Percentiles rank a stretch among this genome's conserved stretches.
phyloP scores from a whole-genome alignment of 345 rosid species.

The Conringia planisiliqua region DNA sequence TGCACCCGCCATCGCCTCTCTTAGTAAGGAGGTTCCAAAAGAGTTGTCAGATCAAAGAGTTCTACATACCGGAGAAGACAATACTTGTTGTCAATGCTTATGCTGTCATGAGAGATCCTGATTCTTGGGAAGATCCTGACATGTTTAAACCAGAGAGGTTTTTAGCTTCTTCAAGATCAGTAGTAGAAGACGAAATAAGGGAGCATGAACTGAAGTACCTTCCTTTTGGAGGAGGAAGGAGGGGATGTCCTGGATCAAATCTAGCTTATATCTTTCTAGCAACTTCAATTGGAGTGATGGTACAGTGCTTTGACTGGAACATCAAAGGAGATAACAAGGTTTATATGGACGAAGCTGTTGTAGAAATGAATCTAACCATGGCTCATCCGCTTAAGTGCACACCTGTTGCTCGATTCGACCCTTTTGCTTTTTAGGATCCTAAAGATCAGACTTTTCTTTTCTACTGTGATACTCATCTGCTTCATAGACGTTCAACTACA shows the following conservation, averaged over 20 bases:
- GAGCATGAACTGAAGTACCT: slow-evolving; percentile 47
- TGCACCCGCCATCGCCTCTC: slow-evolving; percentile 55
- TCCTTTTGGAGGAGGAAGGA: slow-evolving; percentile 68
- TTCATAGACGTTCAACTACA: background rate
- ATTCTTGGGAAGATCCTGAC: slow-evolving; percentile 52
- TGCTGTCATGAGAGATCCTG: slow-evolving; percentile 57
- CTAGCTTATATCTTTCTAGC: slow-evolving; percentile 31
- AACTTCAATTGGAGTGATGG: slow-evolving; percentile 27
- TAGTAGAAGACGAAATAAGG: slow-evolving; percentile 19
- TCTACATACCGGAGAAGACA: slow-evolving; percentile 51
- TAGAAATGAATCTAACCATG: background rate
- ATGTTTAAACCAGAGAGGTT: slow-evolving; percentile 59
- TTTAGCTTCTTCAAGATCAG: background rate
- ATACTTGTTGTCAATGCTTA: slow-evolving; percentile 48
- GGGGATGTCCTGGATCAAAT: slow-evolving; percentile 62
- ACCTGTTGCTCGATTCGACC: background rate
- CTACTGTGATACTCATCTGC: background rate
- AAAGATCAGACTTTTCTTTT: too few relatives aligned
- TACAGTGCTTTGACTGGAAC: slow-evolving; percentile 37
- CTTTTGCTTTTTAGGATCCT: too few relatives aligned
- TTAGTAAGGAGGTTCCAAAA: slow-evolving; percentile 45
- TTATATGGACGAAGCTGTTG: slow-evolving; percentile 1
- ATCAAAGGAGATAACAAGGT: slow-evolving; percentile 35
- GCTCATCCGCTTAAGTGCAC: background rate
- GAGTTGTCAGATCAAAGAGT: slow-evolving; percentile 41